Conservation (phyloP, 2,329 filamentous ascomycete genomes). For the Camptophora hylomeconis region DNA sequence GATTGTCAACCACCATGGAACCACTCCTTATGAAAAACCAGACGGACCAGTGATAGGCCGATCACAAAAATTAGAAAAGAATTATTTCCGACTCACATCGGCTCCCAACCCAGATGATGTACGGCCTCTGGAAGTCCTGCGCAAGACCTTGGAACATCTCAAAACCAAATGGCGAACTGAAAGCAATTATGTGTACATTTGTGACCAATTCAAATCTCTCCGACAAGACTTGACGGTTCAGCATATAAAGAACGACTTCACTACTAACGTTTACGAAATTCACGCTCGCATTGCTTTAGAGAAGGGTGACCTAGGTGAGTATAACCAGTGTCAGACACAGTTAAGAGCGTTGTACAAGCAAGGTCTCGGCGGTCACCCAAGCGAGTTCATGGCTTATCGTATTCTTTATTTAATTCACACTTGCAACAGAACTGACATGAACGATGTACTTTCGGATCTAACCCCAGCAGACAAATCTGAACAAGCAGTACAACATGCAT, state of each 20-base stretch:
- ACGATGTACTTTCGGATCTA: slow-evolving; percentile 98
- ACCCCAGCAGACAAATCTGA: slow-evolving; percentile 90
- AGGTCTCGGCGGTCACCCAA: slow-evolving; percentile 74
- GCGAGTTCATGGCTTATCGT: slow-evolving; percentile 98
- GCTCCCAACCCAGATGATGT: slow-evolving; percentile 81
- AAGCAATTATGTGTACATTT: slow-evolving; percentile 92
- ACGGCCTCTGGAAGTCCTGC: slow-evolving; percentile 66
- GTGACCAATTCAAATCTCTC: slow-evolving; percentile 97
- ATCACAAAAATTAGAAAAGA: slow-evolving; percentile 76
- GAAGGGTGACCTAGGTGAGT: slow-evolving; percentile 99
- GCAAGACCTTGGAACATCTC: slow-evolving; percentile 72
- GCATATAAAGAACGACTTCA: slow-evolving; percentile 92
- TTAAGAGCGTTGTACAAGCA: slow-evolving; percentile 80
- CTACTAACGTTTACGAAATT: slow-evolving; percentile 90
- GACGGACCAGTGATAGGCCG: slow-evolving; percentile 70
- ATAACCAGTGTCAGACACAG: slow-evolving; percentile 99
- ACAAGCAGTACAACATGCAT: slow-evolving; percentile 72
- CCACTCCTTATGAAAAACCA: slow-evolving; percentile 31
- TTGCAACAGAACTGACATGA: slow-evolving; percentile 94
- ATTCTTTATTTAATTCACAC: slow-evolving; percentile 99
- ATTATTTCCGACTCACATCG: slow-evolving; percentile 83
- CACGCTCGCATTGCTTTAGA: slow-evolving; percentile 95
- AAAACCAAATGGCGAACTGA: slow-evolving; percentile 93
- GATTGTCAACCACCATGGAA: slow-evolving; percentile 26
- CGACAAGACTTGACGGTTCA: slow-evolving; percentile 97